Base-by-base conservation (phyloP, 106 monocot species). In the Dendrobium catenatum region DNA sequence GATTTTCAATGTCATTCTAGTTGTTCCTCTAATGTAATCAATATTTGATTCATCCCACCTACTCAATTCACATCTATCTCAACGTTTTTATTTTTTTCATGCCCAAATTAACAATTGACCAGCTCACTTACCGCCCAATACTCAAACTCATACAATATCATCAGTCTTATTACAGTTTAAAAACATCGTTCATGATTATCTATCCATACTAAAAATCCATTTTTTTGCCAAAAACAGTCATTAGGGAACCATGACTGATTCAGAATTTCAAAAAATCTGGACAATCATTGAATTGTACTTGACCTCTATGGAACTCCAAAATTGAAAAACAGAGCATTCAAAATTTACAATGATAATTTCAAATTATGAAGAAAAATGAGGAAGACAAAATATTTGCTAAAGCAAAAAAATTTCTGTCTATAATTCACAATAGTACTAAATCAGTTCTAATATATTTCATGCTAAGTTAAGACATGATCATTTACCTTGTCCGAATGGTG, bases 401-500 rank as follows among this genome's bases (percentile, higher is more conserved):
- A 18, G 64, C n/a, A 18, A 19, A 64, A 22, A 64, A 67, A 27
- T 8, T 8, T 22, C 11, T 27, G 27, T 6, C 67, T 67, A 67
- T 27, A 27, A 67, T 67, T 67, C 33, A 70, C 27, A 33, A 20
- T 33, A 37, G 37, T 4, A 33, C 70, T 37, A 70, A 70, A 70
- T 3, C 33, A 70, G 11, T 31, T 37, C 2, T 20, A 31, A 29
- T 43, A 17, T 74, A 1, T 20, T 74, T 43, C 49, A 9, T 26
- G 5, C 74, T 19, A 74, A 26, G 17, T 27, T 51, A 76, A 76
- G 13, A 8, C 27, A 58, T 67, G 78, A 68, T 17, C 5, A 59
- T 17, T 76, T 87, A 77, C 96, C 94, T 94, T 91, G 78, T 97
- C 89, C 22, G 84, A 81, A 77, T 97, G 97, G 81, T 97, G 94